phyloP scores from a whole-genome alignment of 352 stramenopile genomes.

The Chrysophaeum taylorii region DNA sequence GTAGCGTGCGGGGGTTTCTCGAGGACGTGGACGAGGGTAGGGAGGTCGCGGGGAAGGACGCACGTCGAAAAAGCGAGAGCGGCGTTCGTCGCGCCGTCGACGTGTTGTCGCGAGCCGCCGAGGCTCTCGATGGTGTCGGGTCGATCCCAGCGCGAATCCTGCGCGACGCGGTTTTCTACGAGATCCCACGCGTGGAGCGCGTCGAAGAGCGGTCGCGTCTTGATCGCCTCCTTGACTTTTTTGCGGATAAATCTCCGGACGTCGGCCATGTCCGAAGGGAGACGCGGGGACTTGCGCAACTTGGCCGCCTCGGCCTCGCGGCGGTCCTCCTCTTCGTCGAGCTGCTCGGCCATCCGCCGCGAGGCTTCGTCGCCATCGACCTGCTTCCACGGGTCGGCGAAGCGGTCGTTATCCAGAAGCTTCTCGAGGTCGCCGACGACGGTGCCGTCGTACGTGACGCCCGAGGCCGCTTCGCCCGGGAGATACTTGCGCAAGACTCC shows the following conservation, averaged over 20 bases:
- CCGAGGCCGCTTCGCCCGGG: constrained; percentile 1
- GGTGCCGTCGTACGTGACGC: constrained; percentile 13
- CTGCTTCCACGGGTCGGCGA: constrained; percentile 5
- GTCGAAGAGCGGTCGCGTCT: background rate
- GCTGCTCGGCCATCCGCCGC: background rate
- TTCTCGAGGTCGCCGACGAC: background rate
- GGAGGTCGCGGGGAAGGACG: background rate
- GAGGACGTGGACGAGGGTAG: background rate
- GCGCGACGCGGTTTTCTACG: background rate
- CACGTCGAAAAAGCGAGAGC: background rate
- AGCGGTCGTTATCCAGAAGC: background rate
- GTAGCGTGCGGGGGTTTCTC: background rate
- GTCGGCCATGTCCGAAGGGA: background rate
- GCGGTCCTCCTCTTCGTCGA: background rate
- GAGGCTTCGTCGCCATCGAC: background rate
- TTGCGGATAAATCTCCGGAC: background rate
- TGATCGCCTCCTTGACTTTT: background rate
- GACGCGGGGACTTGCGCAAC: background rate
- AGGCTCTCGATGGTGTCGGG: too few species aligned
- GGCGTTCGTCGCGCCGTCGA: background rate
- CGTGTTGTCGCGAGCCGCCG: too few species aligned
- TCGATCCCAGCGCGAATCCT: background rate
- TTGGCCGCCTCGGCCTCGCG: background rate
- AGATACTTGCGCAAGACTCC: constrained; percentile 11
- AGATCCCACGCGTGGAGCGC: constrained; percentile 1